These are phyloP conservation scores for Fusarium neocosmosporiellum DNA, from an alignment of 2,329 filamentous ascomycete species.

Conservation along the genomic window DNA sequence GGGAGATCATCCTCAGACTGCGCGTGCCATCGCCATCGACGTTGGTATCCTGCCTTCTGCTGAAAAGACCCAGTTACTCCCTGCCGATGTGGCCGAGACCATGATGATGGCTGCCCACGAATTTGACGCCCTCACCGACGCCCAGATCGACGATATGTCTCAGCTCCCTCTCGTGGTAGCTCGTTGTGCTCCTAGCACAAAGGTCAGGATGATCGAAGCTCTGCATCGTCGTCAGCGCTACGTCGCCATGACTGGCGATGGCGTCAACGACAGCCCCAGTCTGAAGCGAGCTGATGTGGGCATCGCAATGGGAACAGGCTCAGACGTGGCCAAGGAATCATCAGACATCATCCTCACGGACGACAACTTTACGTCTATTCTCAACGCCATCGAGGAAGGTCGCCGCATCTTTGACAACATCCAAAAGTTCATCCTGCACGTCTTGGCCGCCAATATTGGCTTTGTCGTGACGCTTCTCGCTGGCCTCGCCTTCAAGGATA, in stretches of 20 bases:
- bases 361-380: slow-evolving; percentile 69
- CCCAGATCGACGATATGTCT: slow-evolving; percentile 70
- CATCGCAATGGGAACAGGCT: slow-evolving; percentile 77
- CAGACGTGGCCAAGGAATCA: slow-evolving; percentile 75
- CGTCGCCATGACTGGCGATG: slow-evolving; percentile 77
- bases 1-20: slow-evolving; percentile 71
- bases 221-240: slow-evolving; percentile 73
- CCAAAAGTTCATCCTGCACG: slow-evolving; percentile 75
- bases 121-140: slow-evolving; percentile 72
- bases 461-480: slow-evolving; percentile 74
- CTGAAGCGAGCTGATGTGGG: slow-evolving; percentile 76
- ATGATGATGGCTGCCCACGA: slow-evolving; percentile 72
- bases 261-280: slow-evolving; percentile 76
- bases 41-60: slow-evolving; percentile 67
- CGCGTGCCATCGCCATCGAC: slow-evolving; percentile 68
- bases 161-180: slow-evolving; percentile 74
- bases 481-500: slow-evolving; percentile 76
- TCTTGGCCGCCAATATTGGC: slow-evolving; percentile 74
- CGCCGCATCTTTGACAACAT: slow-evolving; percentile 77
- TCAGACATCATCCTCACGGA: slow-evolving; percentile 74
- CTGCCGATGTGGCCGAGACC: slow-evolving; percentile 62
- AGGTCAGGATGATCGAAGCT: slow-evolving; percentile 79
- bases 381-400: slow-evolving; percentile 68
- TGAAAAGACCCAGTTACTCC: slow-evolving; percentile 49
- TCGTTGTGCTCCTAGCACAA: slow-evolving; percentile 75